Evolutionary conservation across 2,329 filamentous ascomycete genomes (phyloP).

Genomic region (Penicillium sp.): DNA sequence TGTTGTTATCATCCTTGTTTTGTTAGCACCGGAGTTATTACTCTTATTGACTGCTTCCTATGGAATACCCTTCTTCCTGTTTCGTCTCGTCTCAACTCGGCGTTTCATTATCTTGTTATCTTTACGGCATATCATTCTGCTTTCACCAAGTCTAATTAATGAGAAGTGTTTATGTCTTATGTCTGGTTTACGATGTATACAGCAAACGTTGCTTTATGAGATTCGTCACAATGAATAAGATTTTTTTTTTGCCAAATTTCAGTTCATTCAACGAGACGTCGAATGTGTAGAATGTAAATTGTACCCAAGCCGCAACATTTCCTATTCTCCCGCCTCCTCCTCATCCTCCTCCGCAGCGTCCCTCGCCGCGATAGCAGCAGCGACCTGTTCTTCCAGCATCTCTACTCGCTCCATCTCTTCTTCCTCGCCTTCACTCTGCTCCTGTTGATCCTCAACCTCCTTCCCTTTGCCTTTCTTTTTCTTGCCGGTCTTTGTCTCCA

Average conservation of each 20-base stretch:
- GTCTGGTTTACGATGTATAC: constrained; percentile 19
- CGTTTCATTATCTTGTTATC: constrained; percentile 1
- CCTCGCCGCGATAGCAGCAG: constrained; percentile 29
- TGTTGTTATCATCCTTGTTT: constrained; percentile 7
- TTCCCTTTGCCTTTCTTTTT: constrained; percentile 16
- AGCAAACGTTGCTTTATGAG: constrained; percentile 2
- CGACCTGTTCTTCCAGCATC: constrained; percentile 34
- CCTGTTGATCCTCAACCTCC: constrained; percentile 17
- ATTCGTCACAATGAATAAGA: constrained; percentile 14
- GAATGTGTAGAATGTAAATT: no score
- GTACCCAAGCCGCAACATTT: no score
- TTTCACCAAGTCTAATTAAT: constrained; percentile 12
- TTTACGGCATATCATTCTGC: not conserved
- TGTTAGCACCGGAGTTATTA: constrained; percentile 1
- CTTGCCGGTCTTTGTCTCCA: constrained; percentile 5
- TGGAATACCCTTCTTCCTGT: constrained; percentile 17
- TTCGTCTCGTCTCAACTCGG: constrained; percentile 4
- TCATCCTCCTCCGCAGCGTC: constrained; percentile 32
- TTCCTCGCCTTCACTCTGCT: constrained; percentile 37
- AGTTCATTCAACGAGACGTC: constrained; percentile 6
- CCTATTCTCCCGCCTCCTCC: constrained; percentile 17
- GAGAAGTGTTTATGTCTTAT: constrained; percentile 14
- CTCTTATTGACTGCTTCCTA: not conserved
- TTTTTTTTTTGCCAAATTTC: not conserved
- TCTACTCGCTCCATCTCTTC: constrained; percentile 37